Evolutionary conservation across 345 rosid species (phyloP).

Genomic region (Eucalyptus pumila): DNA sequence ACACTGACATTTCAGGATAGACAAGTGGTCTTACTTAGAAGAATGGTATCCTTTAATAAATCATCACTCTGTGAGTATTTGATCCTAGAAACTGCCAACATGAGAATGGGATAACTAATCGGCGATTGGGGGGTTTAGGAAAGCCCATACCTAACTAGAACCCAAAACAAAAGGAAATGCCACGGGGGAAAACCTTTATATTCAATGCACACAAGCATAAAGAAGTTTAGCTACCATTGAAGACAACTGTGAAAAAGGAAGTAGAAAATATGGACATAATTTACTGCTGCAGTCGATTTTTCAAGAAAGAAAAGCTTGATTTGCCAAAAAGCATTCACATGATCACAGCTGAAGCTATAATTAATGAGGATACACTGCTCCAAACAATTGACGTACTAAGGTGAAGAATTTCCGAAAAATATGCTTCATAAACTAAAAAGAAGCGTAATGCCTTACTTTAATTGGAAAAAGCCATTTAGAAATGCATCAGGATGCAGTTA

Average conservation of each 20-base stretch:
- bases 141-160: not conserved
- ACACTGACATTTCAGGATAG: not conserved
- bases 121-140: not conserved
- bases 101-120: not conserved
- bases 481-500: not conserved
- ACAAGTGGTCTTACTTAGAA: not conserved
- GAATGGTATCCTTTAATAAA: not conserved
- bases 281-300: not conserved
- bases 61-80: not conserved
- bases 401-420: not conserved
- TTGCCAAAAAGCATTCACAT: not conserved
- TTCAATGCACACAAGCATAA: not conserved
- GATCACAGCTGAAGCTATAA: not conserved
- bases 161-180: not conserved
- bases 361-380: not conserved
- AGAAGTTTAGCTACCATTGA: not conserved
- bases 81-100: not conserved
- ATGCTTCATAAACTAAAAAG: not conserved
- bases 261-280: not conserved
- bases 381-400: not conserved
- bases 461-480: not conserved
- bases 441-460: not conserved
- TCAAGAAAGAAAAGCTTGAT: not conserved
- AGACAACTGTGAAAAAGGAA: not conserved
- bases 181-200: not conserved